These are phyloP conservation scores for Calonectria montana DNA, from an alignment of 2,329 filamentous ascomycete genomes.

Conservation along the genomic window DNA sequence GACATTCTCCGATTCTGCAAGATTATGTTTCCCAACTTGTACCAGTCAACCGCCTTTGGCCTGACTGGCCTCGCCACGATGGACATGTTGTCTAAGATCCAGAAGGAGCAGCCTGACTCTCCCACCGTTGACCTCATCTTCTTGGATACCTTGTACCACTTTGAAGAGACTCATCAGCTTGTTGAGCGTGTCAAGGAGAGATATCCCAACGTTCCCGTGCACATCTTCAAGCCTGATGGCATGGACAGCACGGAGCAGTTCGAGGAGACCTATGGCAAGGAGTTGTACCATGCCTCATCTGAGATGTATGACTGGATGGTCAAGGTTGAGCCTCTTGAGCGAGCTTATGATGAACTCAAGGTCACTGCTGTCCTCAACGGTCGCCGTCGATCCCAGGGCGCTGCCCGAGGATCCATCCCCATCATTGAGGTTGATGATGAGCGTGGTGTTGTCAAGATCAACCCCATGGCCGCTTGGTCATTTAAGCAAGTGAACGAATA, in stretches of 20 bases:
- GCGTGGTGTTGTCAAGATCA: constrained; percentile 94
- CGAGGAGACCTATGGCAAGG: constrained; percentile 81
- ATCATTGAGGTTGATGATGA: constrained; percentile 93
- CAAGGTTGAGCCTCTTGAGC: constrained; percentile 96
- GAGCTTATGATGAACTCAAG: constrained; percentile 87
- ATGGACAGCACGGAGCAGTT: constrained; percentile 81
- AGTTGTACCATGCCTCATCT: constrained; percentile 85
- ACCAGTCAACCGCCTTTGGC: constrained; percentile 86
- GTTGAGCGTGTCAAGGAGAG: constrained; percentile 78
- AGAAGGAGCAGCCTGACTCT: constrained; percentile 69
- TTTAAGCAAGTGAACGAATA: constrained; percentile 93
- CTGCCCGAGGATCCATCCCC: constrained; percentile 88
- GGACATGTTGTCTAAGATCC: constrained; percentile 85
- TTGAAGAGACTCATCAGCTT: constrained; percentile 79
- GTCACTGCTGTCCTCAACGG: constrained; percentile 94
- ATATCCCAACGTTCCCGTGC: constrained; percentile 84
- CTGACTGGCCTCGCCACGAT: constrained; percentile 84
- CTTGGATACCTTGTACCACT: constrained; percentile 87
- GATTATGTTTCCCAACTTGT: constrained; percentile 89
- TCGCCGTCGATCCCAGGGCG: constrained; percentile 90
- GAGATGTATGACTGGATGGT: constrained; percentile 97
- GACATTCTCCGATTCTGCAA: constrained; percentile 95
- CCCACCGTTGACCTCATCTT: constrained; percentile 77
- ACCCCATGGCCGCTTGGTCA: constrained; percentile 93
- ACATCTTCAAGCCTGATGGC: constrained; percentile 89